Percentiles rank a stretch among this genome's conserved stretches.
phyloP scores from a whole-genome alignment of 768 basidiomycete genomes.

The Rubroboletus satanas region DNA sequence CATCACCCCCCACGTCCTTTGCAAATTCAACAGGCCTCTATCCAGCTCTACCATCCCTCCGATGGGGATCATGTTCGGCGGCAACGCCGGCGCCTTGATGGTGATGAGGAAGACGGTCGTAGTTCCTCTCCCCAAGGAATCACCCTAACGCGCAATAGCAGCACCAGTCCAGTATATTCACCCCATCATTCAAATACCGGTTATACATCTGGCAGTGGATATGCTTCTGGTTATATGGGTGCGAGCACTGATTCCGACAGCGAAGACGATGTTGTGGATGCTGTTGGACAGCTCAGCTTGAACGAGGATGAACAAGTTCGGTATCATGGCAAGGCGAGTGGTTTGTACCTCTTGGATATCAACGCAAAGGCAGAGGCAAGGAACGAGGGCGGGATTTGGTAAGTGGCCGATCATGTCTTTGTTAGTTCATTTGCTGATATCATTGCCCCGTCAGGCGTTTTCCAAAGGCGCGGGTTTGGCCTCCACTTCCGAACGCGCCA shows the following conservation, averaged over 20 bases:
- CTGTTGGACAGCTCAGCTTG: conserved; percentile 80
- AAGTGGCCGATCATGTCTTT: conserved; percentile 17
- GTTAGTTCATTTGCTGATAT: conserved; percentile 16
- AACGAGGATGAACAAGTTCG: conserved; percentile 86
- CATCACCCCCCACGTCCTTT: conserved; percentile 5
- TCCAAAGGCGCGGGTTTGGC: conserved; percentile 89
- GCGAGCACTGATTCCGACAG: conserved; percentile 34
- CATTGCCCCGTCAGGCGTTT: conserved; percentile 56
- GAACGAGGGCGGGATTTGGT: conserved; percentile 78
- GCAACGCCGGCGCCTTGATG: conserved; percentile 46
- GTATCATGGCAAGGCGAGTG: conserved; percentile 84
- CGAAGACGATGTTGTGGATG: conserved; percentile 54
- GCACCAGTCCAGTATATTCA: conserved; percentile 18
- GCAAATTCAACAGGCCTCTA: conserved; percentile 9
- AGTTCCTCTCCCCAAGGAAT: conserved; percentile 7
- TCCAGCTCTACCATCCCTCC: conserved; percentile 8
- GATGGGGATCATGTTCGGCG: conserved; percentile 38
- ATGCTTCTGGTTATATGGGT: conserved; percentile 26
- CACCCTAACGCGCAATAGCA: conserved; percentile 11
- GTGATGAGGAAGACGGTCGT: conserved; percentile 3
- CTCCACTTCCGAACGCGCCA: conserved; percentile 42
- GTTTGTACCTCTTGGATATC: conserved; percentile 66
- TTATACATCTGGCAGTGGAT: conserved; percentile 16
- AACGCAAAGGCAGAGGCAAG: conserved; percentile 59
- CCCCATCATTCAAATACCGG: conserved; percentile 10